Evolutionary conservation across 2,329 filamentous ascomycete genomes (phyloP).

Genomic region (Cercospora zeina): DNA sequence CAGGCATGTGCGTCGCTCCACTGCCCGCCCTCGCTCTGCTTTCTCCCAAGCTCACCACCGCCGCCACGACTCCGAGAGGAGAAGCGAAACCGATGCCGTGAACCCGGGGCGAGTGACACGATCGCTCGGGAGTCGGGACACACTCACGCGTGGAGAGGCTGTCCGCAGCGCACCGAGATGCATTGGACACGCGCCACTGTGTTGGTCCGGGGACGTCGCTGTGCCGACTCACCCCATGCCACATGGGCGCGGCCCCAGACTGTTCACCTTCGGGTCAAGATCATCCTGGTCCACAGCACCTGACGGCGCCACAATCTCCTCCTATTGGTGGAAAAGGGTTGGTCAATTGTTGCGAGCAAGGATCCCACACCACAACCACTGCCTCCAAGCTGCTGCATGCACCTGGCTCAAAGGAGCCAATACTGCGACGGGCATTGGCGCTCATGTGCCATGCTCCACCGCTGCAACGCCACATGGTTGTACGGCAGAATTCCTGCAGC

Average conservation of each 20-base stretch:
- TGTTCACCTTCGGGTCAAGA: slow-evolving; percentile 4
- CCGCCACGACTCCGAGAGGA: background rate
- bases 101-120: background rate
- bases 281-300: slow-evolving; percentile 2
- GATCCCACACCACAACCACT: slow-evolving; percentile 5
- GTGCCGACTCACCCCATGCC: slow-evolving; percentile 7
- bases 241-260: slow-evolving; percentile 9
- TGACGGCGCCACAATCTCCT: background rate
- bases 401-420: slow-evolving; percentile 4
- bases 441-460: slow-evolving; percentile 9
- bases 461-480: slow-evolving; percentile 8
- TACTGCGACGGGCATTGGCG: slow-evolving; percentile 5
- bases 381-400: slow-evolving; percentile 4
- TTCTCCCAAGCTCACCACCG: slow-evolving; percentile 5
- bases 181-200: background rate
- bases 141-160: background rate
- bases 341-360: slow-evolving; percentile 9
- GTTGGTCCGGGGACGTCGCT: background rate
- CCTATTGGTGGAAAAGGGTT: slow-evolving; percentile 7
- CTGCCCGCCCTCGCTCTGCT: background rate
- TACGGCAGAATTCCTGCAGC: slow-evolving; percentile 9
- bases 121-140: background rate
- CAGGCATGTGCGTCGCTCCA: background rate
- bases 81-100: background rate
- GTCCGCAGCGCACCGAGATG: background rate